Conservation (phyloP, 1,284 basidiomycete species). For the Malassezia psittaci region DNA sequence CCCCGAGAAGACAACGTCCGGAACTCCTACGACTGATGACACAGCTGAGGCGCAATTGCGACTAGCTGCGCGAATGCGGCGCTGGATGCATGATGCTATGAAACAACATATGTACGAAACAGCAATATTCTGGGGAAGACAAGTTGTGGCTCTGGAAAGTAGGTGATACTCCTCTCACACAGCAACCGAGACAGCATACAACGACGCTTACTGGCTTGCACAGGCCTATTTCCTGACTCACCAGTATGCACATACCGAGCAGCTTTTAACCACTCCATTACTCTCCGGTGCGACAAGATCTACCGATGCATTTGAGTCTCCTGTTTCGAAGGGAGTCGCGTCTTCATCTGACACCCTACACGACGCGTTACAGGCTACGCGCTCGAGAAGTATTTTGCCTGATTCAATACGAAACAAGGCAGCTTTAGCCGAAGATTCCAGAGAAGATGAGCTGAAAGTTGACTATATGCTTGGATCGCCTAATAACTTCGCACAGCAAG, state of each 20-base stretch:
- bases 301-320: constrained; percentile 5
- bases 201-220: constrained; percentile 94
- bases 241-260: constrained; percentile 85
- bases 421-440: neutral
- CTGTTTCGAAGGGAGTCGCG: neutral
- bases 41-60: neutral
- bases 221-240: constrained; percentile 92
- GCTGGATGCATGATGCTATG: constrained; percentile 93
- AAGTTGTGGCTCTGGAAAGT: constrained; percentile 88
- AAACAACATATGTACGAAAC: constrained; percentile 97
- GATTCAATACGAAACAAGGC: constrained; percentile 19
- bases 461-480: constrained; percentile 1
- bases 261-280: constrained; percentile 74
- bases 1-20: neutral
- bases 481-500: neutral
- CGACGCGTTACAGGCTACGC: constrained; percentile 25
- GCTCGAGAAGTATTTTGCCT: constrained; percentile 23
- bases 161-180: constrained; percentile 8
- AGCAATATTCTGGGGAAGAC: constrained; percentile 96
- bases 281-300: constrained; percentile 21
- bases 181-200: constrained; percentile 17
- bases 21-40: neutral
- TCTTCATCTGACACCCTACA: constrained; percentile 21
- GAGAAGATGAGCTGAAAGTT: constrained; percentile 1
- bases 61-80: constrained; percentile 60